These are phyloP conservation scores for Sechiopsis laciniata DNA, from an alignment of 306 rosid species.

Conservation along the genomic window DNA sequence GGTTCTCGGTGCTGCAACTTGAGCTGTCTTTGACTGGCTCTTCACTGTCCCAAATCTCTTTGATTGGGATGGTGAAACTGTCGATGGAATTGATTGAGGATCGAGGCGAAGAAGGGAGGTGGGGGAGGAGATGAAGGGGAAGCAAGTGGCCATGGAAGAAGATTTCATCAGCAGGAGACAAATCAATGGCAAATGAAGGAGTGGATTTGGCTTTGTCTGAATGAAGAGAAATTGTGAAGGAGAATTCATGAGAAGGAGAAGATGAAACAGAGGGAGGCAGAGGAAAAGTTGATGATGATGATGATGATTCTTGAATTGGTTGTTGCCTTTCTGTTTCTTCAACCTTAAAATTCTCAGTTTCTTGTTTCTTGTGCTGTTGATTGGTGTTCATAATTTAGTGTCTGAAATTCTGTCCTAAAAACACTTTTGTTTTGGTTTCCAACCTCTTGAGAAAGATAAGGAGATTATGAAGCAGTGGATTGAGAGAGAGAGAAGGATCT, in stretches of 20 bases:
- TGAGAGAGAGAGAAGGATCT: slow-evolving; percentile 22
- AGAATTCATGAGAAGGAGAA: slow-evolving; percentile 86
- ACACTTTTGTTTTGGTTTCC: neutral
- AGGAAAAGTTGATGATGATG: slow-evolving; percentile 20
- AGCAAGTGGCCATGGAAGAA: slow-evolving; percentile 98
- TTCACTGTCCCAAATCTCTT: slow-evolving; percentile 28
- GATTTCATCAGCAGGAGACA: slow-evolving; percentile 93
- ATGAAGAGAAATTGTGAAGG: slow-evolving; percentile 83
- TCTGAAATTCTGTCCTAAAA: neutral
- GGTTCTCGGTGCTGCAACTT: neutral
- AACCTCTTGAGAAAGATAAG: slow-evolving; percentile 33
- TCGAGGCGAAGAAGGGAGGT: slow-evolving; percentile 73
- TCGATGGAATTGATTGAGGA: slow-evolving; percentile 67
- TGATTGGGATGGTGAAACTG: slow-evolving; percentile 60
- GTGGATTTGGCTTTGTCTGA: slow-evolving; percentile 35
- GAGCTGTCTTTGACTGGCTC: slow-evolving; percentile 20
- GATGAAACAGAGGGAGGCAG: slow-evolving; percentile 58
- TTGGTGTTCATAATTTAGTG: slow-evolving; percentile 23
- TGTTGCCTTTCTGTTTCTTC: slow-evolving; percentile 7
- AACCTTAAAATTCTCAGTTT: slow-evolving; percentile 1
- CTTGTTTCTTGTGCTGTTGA: slow-evolving; percentile 27
- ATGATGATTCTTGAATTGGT: slow-evolving; percentile 6
- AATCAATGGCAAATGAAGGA: slow-evolving; percentile 63
- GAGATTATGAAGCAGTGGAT: slow-evolving; percentile 42
- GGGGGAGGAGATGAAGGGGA: slow-evolving; percentile 82